A percentile compares a stretch with the other conserved stretches of the same genome.
Evolutionary conservation across 192 early-diverging fungal species (phyloP).

Genomic region (Fimicolochytrium jonesii): DNA sequence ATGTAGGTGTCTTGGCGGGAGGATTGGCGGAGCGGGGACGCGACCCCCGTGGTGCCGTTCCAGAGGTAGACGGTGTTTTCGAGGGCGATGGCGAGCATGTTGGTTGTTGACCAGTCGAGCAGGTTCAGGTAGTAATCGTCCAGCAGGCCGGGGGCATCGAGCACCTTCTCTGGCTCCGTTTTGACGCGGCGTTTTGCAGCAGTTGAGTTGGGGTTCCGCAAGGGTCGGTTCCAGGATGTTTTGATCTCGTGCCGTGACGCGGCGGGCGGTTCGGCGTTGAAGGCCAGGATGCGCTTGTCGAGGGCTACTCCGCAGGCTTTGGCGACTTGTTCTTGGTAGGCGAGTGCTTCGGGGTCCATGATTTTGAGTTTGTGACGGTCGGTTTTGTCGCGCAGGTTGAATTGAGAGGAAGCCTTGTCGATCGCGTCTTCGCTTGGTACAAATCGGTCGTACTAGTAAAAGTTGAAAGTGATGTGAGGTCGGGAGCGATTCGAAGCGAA

Average conservation of each 20-base stretch:
- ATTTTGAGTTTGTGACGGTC: slow-evolving; percentile 16
- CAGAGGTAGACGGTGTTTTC: slow-evolving; percentile 51
- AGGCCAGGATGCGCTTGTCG: slow-evolving; percentile 75
- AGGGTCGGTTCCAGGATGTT: slow-evolving; percentile 52
- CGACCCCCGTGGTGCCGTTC: slow-evolving; percentile 49
- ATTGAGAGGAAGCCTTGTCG: slow-evolving; percentile 65
- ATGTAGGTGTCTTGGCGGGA: slow-evolving; percentile 29
- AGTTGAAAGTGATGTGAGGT: not conserved
- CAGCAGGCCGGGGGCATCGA: slow-evolving; percentile 83
- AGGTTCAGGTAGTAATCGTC: slow-evolving; percentile 51
- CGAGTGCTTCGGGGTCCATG: slow-evolving; percentile 42
- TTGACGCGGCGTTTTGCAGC: slow-evolving; percentile 58
- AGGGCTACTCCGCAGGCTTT: slow-evolving; percentile 73
- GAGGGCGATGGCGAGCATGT: slow-evolving; percentile 49
- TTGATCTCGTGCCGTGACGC: slow-evolving; percentile 41
- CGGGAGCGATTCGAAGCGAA: too few species aligned
- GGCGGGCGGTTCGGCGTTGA: slow-evolving; percentile 73
- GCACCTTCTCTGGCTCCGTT: slow-evolving; percentile 72
- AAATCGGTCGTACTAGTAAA: slow-evolving; percentile 70
- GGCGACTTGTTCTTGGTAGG: slow-evolving; percentile 77
- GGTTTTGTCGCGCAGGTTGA: slow-evolving; percentile 44
- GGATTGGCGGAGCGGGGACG: slow-evolving; percentile 38
- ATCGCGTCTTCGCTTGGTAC: slow-evolving; percentile 77
- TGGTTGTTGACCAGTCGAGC: slow-evolving; percentile 46
- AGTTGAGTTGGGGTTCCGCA: slow-evolving; percentile 31